Evolutionary conservation across 2,329 filamentous ascomycete species (phyloP), one percentile per base, ranked within the genome.

Genomic region (Colletotrichum truncatum): DNA sequence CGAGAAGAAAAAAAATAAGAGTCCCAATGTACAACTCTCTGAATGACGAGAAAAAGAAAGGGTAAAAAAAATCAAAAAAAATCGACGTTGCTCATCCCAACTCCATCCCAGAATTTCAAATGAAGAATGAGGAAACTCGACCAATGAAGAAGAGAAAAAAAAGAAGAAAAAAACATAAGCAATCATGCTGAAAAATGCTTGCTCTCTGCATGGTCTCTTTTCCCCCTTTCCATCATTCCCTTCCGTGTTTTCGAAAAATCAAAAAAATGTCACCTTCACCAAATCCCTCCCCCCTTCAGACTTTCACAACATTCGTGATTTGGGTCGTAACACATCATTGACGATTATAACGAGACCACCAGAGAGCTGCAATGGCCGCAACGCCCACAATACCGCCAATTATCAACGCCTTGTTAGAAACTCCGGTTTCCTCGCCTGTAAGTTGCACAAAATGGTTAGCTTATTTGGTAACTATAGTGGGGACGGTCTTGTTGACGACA

Each of bases 321-420:
- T 18, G 23, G n/a, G 12, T 25, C 26, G 26, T 34, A n/a, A 21
- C 48, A 23, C 12, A 16, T 53, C 43, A 64, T 51, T 58, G 61
- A 21, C 57, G 61, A 12, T 51, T 45, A 10, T 49, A 62, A 28
- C 65, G 51, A 21, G 65, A 60, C 67, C 65, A 68, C 65, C 65
- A 68, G 10, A 68, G 14, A 12, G 55, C 67, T 3, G 52, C 65
- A 54, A 81, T 70, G 6, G 79, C 80, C 30, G 72, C 73, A 9
- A 74, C 68, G n/a, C 78, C 80, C 46, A 81, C 62, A 16, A 77
- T 67, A 14, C 77, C 75, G 14, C 76, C 77, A 32, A 74, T 71
- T 7, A 76, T 68, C 49, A 79, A 59, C 12, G 75, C 70, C 23
- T 72, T 76, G 60, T 72, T 74, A n/a, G 46, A 46, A 25, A 52